A percentile compares a stretch with the other conserved stretches of the same genome.
Evolutionary conservation across 305 asterid genomes (phyloP).

Genomic region (Fraxinus velutina): DNA sequence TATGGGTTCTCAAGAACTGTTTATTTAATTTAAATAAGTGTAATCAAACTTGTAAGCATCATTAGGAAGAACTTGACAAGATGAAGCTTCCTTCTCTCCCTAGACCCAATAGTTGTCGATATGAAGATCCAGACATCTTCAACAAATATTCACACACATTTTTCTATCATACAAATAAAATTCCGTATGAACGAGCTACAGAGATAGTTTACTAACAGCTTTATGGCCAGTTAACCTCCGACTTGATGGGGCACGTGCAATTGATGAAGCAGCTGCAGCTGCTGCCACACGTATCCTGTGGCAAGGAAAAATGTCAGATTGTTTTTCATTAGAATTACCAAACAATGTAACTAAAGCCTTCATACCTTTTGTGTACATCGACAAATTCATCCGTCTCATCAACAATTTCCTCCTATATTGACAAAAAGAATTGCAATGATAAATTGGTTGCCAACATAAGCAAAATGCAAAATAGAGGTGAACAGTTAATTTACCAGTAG

Average conservation of each 20-base stretch:
- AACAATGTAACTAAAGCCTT: neutral
- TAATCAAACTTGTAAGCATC: neutral
- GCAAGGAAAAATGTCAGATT: conserved; percentile 18
- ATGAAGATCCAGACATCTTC: neutral
- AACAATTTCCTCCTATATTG: conserved; percentile 85
- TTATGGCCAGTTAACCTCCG: conserved; percentile 62
- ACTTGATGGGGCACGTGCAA: conserved; percentile 82
- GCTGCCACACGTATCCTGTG: conserved; percentile 96
- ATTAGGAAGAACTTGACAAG: neutral
- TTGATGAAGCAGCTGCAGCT: conserved; percentile 89
- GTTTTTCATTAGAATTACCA: neutral
- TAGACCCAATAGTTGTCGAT: neutral
- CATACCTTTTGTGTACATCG: conserved; percentile 85
- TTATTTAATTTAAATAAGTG: neutral
- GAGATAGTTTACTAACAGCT: conserved; percentile 49
- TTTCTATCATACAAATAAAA: neutral
- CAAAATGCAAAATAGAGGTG: neutral
- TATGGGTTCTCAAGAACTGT: neutral
- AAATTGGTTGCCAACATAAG: neutral
- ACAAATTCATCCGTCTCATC: conserved; percentile 96
- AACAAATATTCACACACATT: neutral
- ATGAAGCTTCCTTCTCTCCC: neutral
- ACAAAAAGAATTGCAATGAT: neutral
- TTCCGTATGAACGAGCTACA: neutral
- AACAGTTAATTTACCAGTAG: neutral